Evolutionary conservation across 805 yeast genomes (phyloP).

Genomic region (Lipomyces lipofer): DNA sequence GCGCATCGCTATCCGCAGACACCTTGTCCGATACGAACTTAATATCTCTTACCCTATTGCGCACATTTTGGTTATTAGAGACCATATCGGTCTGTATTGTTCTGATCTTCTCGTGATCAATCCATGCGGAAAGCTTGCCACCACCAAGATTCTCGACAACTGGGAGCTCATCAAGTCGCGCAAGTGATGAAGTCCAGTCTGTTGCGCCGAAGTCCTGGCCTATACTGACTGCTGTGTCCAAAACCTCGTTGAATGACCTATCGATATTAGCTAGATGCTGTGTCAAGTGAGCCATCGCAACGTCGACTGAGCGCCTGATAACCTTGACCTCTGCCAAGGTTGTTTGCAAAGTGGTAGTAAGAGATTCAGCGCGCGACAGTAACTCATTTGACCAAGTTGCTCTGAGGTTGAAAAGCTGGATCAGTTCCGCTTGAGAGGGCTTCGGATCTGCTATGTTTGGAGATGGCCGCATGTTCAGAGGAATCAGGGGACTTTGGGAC

Average conservation of each 20-base stretch:
- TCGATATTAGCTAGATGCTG: constrained; percentile 33
- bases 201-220: constrained; percentile 31
- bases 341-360: constrained; percentile 14
- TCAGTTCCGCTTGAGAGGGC: constrained; percentile 21
- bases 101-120: constrained; percentile 22
- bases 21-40: constrained; percentile 31
- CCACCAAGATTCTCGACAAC: constrained; percentile 27
- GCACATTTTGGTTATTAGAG: constrained; percentile 23
- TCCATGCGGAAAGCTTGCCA: constrained; percentile 29
- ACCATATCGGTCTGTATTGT: constrained; percentile 20
- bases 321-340: constrained; percentile 28
- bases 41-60: constrained; percentile 30
- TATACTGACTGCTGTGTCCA: constrained; percentile 32
- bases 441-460: constrained; percentile 23
- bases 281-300: constrained; percentile 35
- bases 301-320: constrained; percentile 33
- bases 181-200: constrained; percentile 25
- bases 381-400: constrained; percentile 23
- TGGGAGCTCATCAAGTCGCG: constrained; percentile 13
- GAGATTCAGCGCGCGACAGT: constrained; percentile 28
- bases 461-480: constrained; percentile 27
- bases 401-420: constrained; percentile 26
- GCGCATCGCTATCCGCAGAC: constrained; percentile 17
- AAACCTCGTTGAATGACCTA: constrained; percentile 30
- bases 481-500: constrained; percentile 24